These are phyloP conservation scores for Pseudonectria foliicola DNA, from an alignment of 2,329 filamentous ascomycete genomes.

Conservation along the genomic window DNA sequence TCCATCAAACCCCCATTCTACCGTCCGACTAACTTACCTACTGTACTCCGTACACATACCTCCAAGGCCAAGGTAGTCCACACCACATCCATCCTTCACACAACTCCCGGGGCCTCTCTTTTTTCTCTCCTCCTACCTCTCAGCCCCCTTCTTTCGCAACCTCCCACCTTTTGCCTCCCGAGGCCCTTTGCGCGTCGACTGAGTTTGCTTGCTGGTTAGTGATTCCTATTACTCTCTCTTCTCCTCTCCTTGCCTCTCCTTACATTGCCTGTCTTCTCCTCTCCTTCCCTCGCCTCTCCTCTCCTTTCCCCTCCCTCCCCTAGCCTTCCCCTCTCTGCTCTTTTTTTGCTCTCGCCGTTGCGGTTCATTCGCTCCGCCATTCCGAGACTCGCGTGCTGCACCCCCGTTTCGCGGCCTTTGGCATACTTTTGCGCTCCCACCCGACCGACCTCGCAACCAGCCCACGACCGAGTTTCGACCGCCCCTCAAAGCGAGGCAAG, in stretches of 20 bases:
- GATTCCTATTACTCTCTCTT: slow-evolving; percentile 5
- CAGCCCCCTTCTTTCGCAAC: no score
- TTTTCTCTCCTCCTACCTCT: no score
- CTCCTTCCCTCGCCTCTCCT: slow-evolving; percentile 6
- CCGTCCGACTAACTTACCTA: no score
- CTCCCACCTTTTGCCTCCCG: no score
- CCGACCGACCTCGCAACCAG: slow-evolving; percentile 12
- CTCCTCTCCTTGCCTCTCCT: slow-evolving; percentile 2
- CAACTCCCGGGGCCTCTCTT: no score
- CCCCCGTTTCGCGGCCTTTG: slow-evolving; percentile 17
- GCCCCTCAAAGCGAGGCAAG: no score
- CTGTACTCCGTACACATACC: no score
- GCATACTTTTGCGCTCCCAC: slow-evolving; percentile 13
- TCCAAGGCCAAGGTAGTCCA: no score
- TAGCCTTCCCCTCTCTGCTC: slow-evolving; percentile 13
- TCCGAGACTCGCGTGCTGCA: slow-evolving; percentile 21
- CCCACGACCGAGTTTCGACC: slow-evolving; percentile 2
- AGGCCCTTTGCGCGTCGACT: no score
- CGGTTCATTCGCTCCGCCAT: slow-evolving; percentile 17
- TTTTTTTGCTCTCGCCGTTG: slow-evolving; percentile 16
- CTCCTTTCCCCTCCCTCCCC: slow-evolving; percentile 16
- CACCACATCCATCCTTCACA: no score
- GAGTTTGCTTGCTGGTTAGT: no score
- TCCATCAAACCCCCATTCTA: no score
- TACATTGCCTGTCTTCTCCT: slow-evolving; percentile 10